Evolutionary conservation across 306 rosid genomes (phyloP), one percentile per base, ranked within the genome.

Genomic region (Quercus berberidifolia): DNA sequence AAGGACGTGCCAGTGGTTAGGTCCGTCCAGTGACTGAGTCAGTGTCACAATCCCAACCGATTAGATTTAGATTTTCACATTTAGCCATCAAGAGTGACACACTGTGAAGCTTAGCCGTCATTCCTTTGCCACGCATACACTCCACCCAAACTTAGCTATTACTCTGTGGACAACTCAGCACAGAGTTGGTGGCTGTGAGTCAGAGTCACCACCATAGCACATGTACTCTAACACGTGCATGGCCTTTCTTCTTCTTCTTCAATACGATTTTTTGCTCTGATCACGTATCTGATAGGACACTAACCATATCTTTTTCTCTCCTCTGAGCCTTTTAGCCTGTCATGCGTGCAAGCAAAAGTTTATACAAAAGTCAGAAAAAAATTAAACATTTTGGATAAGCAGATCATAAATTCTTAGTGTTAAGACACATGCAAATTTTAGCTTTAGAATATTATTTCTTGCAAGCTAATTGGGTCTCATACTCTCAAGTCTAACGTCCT

Each of bases 1-100:
- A 87, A 59, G 64, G 90, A 84, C 80, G 69, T 71, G 90, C 83
- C 71, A 10, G 75, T 35, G 88, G 0, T 49, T 49, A 49, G 54
- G 54, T 49, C 54, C 17, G 3, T 41, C 46, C 46, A 41, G 46
- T 41, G 46, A 41, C 46, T 8, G 11, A 8, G 46, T 41, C 46
- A 41, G 46, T 0, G 54, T 49, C 15, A 49, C 54, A 49, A 4
- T 49, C 54, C 54, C 14, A 38, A 58, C 9, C 28, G 64, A 58
- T 21, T 21, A 12, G 30, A 4, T 21, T 58, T 58, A 2, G 46
- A 8, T 41, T 41, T 7, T 41, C 46, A 41, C 46, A 41, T 8
- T 8, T 41, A 3, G 54, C 54, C 14, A 49, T 49, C 54, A 8
- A 58, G 12, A 23, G 33, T 25, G 65, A 59, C 71, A 4, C 3